These are phyloP conservation scores for Pichia scutulata DNA, from an alignment of 805 yeast species.

Conservation along the genomic window DNA sequence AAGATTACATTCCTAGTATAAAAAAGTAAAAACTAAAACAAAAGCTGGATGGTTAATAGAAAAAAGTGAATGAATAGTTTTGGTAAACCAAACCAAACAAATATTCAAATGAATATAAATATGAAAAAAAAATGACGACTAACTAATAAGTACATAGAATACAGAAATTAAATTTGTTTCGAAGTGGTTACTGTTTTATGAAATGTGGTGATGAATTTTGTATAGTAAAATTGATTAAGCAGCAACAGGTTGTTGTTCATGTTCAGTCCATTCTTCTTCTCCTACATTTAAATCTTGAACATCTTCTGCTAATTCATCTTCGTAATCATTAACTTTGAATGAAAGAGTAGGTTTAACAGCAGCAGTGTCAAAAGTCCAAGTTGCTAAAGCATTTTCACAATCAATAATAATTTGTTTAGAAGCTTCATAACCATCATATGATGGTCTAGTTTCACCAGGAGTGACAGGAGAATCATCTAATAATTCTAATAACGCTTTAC, in stretches of 20 bases:
- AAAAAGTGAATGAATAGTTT: neutral
- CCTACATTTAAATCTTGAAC: constrained; percentile 43
- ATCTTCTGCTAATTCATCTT: constrained; percentile 40
- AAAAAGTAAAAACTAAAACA: neutral
- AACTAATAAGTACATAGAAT: neutral
- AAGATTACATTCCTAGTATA: neutral
- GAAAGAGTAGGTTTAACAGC: constrained; percentile 76
- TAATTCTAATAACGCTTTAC: constrained; percentile 76
- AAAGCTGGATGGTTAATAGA: neutral
- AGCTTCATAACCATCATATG: constrained; percentile 84
- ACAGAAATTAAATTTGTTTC: neutral
- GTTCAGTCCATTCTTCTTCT: constrained; percentile 41
- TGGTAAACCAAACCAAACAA: neutral
- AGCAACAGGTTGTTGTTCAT: constrained; percentile 16
- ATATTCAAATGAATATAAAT: neutral
- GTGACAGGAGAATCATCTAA: constrained; percentile 81
- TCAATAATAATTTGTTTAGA: constrained; percentile 82
- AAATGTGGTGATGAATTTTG: neutral
- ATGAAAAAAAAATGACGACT: neutral
- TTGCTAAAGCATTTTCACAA: constrained; percentile 74
- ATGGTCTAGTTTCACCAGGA: constrained; percentile 89
- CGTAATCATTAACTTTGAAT: constrained; percentile 40
- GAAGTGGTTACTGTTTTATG: neutral
- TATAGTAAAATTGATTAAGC: constrained; percentile 17
- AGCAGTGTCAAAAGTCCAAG: constrained; percentile 80